Evolutionary conservation across 257 asterid species (phyloP).

Genomic region (Gentiana macrophylla): DNA sequence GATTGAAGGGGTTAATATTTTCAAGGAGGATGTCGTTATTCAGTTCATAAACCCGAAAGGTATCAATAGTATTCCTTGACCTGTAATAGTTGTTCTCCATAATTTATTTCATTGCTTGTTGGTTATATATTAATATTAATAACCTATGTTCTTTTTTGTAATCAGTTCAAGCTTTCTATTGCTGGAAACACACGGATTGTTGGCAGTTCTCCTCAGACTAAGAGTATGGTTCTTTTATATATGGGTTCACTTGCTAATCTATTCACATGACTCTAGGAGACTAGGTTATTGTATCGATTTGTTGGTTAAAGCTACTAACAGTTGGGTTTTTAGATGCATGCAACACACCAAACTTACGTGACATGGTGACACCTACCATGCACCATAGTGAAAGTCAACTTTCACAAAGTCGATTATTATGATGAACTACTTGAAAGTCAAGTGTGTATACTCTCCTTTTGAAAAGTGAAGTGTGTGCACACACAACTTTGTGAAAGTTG

Average conservation of each 20-base stretch:
- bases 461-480: no score
- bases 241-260: neutral
- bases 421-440: no score
- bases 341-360: no score
- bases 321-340: no score
- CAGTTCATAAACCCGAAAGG: conserved; percentile 61
- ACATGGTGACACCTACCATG: no score
- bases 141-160: neutral
- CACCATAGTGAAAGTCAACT: no score
- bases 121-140: neutral
- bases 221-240: conserved; percentile 33
- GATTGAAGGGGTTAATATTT: conserved; percentile 68
- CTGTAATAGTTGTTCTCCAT: neutral
- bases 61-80: conserved; percentile 1
- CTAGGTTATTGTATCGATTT: neutral
- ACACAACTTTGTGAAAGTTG: neutral
- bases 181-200: conserved; percentile 86
- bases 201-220: conserved; percentile 67
- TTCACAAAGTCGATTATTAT: no score
- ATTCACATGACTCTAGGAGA: no score
- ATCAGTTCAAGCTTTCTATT: conserved; percentile 64
- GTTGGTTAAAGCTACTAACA: neutral
- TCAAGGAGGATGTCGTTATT: conserved; percentile 72
- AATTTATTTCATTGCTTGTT: neutral
- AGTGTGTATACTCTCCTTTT: no score